Evolutionary conservation across 2,329 filamentous ascomycete species (phyloP).

Genomic region (Trichoderma sp.): DNA sequence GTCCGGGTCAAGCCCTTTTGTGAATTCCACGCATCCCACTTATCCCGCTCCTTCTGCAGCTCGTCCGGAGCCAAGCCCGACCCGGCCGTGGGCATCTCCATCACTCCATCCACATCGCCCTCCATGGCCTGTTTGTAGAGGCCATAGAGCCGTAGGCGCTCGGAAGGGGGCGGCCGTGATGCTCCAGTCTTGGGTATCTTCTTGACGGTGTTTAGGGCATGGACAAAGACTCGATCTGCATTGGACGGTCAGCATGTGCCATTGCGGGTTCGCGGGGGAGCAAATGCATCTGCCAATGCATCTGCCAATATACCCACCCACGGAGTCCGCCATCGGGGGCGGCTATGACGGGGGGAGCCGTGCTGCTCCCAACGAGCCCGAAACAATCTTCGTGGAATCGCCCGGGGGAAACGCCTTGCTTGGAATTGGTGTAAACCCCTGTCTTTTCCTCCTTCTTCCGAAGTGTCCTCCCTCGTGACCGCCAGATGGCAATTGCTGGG

Average conservation of each 20-base stretch:
- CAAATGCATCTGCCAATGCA: slow-evolving; percentile 1
- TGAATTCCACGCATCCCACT: slow-evolving; percentile 94
- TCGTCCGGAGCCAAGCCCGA: slow-evolving; percentile 51
- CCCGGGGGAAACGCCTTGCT: not conserved
- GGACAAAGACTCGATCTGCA: slow-evolving; percentile 93
- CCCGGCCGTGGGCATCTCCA: slow-evolving; percentile 68
- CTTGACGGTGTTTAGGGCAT: slow-evolving; percentile 98
- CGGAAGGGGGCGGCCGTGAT: slow-evolving; percentile 77
- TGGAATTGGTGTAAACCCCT: not conserved
- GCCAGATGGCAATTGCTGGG: not conserved
- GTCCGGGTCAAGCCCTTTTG: slow-evolving; percentile 81
- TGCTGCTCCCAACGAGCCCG: slow-evolving; percentile 9
- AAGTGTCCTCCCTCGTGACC: not conserved
- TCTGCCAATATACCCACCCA: slow-evolving; percentile 36
- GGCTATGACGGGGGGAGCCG: slow-evolving; percentile 11
- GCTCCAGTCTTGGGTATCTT: slow-evolving; percentile 93
- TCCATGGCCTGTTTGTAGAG: slow-evolving; percentile 99
- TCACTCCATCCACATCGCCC: slow-evolving; percentile 90
- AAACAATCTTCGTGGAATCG: not conserved
- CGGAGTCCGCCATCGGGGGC: slow-evolving; percentile 38
- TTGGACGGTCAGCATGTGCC: slow-evolving; percentile 16
- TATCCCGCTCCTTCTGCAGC: slow-evolving; percentile 57
- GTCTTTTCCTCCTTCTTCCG: not conserved
- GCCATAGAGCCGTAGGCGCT: slow-evolving; percentile 90
- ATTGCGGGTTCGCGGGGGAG: not conserved